These are phyloP conservation scores for Alternaria conjuncta DNA, from an alignment of 2,329 filamentous ascomycete species.

Conservation along the genomic window DNA sequence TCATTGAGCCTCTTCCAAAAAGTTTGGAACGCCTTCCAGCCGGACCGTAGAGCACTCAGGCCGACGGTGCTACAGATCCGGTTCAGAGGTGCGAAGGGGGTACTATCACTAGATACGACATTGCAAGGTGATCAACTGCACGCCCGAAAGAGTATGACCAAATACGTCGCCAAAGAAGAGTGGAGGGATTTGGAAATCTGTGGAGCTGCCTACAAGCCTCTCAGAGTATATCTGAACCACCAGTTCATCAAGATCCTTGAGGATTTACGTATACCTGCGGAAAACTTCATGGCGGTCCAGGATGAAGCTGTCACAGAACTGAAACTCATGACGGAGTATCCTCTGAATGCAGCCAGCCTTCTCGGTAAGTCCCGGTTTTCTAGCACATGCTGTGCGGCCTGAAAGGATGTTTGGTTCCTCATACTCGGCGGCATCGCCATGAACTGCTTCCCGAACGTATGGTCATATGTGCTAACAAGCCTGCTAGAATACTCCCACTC, in stretches of 20 bases:
- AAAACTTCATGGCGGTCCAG: slow-evolving; percentile 71
- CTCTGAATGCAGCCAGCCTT: slow-evolving; percentile 70
- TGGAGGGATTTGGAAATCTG: slow-evolving; percentile 71
- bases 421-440: background rate
- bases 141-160: slow-evolving; percentile 78
- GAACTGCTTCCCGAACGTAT: background rate
- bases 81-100: slow-evolving; percentile 72
- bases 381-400: background rate
- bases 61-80: slow-evolving; percentile 69
- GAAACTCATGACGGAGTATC: slow-evolving; percentile 63
- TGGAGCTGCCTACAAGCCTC: slow-evolving; percentile 69
- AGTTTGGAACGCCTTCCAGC: slow-evolving; percentile 65
- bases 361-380: slow-evolving; percentile 47
- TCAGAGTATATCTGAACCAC: slow-evolving; percentile 75
- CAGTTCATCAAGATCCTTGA: slow-evolving; percentile 87
- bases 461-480: background rate
- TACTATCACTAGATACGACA: slow-evolving; percentile 65
- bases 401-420: background rate
- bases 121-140: slow-evolving; percentile 64
- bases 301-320: slow-evolving; percentile 66
- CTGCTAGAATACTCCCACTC: slow-evolving; percentile 61
- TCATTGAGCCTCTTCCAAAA: slow-evolving; percentile 64
- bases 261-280: slow-evolving; percentile 67
- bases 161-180: slow-evolving; percentile 65
- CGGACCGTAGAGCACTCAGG: slow-evolving; percentile 47